Percentiles rank a stretch among this genome's conserved stretches.
Conservation (phyloP, 2,329 filamentous ascomycete species). For the Fusarium sp. region DNA sequence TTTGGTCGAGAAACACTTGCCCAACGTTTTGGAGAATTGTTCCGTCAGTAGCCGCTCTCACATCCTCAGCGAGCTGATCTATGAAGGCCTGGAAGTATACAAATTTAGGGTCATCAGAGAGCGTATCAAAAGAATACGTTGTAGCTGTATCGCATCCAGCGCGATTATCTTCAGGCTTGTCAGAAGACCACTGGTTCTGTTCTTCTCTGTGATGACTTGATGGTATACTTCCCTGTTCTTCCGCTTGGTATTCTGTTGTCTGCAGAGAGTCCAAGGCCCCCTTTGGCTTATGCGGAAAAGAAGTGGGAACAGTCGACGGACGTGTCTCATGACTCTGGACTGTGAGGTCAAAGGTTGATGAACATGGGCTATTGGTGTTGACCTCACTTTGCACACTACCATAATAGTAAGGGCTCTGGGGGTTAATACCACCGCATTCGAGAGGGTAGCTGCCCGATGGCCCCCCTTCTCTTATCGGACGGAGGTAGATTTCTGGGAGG, state of each 20-base stretch:
- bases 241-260: accelerated
- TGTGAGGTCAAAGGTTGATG: neutral
- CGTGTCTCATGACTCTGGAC: neutral
- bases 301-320: neutral
- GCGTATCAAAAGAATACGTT: neutral
- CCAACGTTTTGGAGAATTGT: neutral
- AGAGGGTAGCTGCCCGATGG: neutral
- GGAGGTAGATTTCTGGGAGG: accelerated
- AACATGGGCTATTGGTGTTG: neutral
- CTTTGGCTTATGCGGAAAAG: neutral
- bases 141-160: neutral
- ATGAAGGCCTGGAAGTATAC: neutral
- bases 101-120: neutral
- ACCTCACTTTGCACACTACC: accelerated
- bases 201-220: accelerated
- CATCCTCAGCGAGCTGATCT: neutral
- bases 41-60: accelerated
- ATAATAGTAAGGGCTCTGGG: too few species aligned
- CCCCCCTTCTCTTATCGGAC: accelerated
- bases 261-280: accelerated
- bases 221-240: accelerated
- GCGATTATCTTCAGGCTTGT: accelerated
- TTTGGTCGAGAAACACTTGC: neutral
- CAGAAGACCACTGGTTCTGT: accelerated
- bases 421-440: accelerated